Conservation (phyloP, 371 early-diverging fungal species). For the Spiromyces aspiralis region DNA sequence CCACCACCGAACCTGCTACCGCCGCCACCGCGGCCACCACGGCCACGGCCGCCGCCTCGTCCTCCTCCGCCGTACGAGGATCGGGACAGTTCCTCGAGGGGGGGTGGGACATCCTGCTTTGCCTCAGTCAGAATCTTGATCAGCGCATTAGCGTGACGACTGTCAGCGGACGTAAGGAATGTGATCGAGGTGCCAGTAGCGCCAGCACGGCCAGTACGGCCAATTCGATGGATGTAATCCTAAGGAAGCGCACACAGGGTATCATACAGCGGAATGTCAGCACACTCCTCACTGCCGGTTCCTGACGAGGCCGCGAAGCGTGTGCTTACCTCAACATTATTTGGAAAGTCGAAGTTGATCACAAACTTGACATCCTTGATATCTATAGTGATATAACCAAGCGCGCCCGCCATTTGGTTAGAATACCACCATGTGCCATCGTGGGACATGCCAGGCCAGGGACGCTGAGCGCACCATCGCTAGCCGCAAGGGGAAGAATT, state of each 20-base stretch:
- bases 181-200: constrained; percentile 90
- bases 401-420: too few relatives aligned
- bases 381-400: constrained; percentile 35
- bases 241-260: background rate
- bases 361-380: constrained; percentile 89
- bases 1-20: constrained; percentile 34
- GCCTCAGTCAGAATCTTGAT: constrained; percentile 86
- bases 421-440: too few relatives aligned
- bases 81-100: constrained; percentile 62
- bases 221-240: constrained; percentile 97
- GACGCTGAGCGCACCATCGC: too few relatives aligned
- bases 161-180: constrained; percentile 92
- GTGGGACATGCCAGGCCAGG: too few relatives aligned
- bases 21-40: constrained; percentile 34
- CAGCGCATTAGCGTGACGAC: constrained; percentile 75
- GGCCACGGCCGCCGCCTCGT: constrained; percentile 26
- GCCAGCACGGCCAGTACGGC: constrained; percentile 98
- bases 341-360: constrained; percentile 96
- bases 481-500: too few relatives aligned
- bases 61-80: constrained; percentile 26
- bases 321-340: constrained; percentile 43
- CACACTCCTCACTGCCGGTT: too few relatives aligned
- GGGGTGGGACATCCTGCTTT: constrained; percentile 79
- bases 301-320: too few relatives aligned
- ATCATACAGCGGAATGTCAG: too few relatives aligned